phyloP scores from a whole-genome alignment of 495 filamentous ascomycete genomes.

The Podospora anserina region DNA sequence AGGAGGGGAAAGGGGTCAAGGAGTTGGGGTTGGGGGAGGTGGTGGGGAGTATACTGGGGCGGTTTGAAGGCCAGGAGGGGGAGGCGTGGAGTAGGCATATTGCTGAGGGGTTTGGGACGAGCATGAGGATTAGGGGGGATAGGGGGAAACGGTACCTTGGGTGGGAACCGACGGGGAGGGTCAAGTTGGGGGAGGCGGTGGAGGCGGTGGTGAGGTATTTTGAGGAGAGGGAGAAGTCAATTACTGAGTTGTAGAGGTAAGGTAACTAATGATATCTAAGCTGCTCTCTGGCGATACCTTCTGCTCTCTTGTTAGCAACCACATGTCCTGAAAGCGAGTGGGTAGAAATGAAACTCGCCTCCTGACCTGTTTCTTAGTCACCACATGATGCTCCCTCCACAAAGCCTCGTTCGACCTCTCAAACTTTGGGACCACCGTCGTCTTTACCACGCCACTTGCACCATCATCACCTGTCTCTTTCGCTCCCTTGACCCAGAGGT shows the following conservation, averaged over 20 bases:
- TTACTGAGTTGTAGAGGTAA: too few relatives aligned
- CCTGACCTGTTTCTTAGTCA: too few relatives aligned
- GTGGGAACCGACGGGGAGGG: conserved; percentile 3
- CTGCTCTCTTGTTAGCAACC: too few relatives aligned
- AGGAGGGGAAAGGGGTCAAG: background rate
- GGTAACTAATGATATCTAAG: too few relatives aligned
- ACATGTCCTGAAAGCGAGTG: too few relatives aligned
- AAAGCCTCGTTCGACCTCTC: background rate
- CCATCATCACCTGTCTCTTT: background rate
- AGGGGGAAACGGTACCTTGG: conserved; percentile 11
- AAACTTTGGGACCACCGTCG: background rate
- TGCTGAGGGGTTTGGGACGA: conserved; percentile 19
- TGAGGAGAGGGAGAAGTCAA: background rate
- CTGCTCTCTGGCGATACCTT: too few relatives aligned
- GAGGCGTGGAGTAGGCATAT: conserved; percentile 16
- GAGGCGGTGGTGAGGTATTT: background rate
- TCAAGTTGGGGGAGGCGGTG: conserved; percentile 7
- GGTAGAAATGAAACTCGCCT: too few relatives aligned
- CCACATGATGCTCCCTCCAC: background rate
- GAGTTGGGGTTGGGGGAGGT: conserved; percentile 7
- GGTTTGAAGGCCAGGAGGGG: background rate
- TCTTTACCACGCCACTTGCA: background rate
- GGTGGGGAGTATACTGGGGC: conserved; percentile 7
- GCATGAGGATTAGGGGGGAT: conserved; percentile 10
- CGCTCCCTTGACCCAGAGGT: background rate